These are phyloP conservation scores for Umbellularia californica DNA, from an alignment of 164 flowering plant genomes.

Conservation along the genomic window DNA sequence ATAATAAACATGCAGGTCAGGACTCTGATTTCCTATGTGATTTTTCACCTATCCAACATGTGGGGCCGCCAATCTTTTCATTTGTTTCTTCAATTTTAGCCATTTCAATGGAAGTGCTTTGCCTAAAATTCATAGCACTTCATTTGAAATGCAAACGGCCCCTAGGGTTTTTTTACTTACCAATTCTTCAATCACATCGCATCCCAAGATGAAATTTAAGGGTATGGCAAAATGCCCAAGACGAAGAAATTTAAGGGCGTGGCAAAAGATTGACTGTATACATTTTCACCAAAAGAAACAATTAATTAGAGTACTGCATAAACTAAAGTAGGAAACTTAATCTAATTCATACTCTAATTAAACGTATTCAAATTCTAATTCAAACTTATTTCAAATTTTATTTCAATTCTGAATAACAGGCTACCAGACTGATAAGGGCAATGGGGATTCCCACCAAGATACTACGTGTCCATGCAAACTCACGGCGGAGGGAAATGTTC, in stretches of 20 bases:
- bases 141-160: background rate
- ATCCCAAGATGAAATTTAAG: too few species aligned
- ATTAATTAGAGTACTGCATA: background rate
- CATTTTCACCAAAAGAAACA: too few species aligned
- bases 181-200: too few species aligned
- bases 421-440: constrained; percentile 21
- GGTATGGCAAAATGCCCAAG: too few species aligned
- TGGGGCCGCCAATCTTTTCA: background rate
- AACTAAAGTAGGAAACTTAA: background rate
- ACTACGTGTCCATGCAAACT: constrained; percentile 19
- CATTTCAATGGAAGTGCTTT: background rate
- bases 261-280: too few species aligned
- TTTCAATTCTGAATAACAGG: constrained; percentile 11
- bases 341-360: background rate
- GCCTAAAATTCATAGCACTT: background rate
- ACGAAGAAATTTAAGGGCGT: too few species aligned
- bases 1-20: background rate
- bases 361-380: too few species aligned
- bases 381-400: background rate
- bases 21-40: too few species aligned
- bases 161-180: too few species aligned
- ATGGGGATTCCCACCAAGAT: constrained; percentile 22
- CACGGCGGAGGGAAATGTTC: constrained; percentile 8
- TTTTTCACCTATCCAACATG: too few species aligned
- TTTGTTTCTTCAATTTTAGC: background rate